A percentile compares a stretch with the other conserved stretches of the same genome.
Evolutionary conservation across 2,329 filamentous ascomycete genomes (phyloP).

Genomic region (Ilyonectria destructans): DNA sequence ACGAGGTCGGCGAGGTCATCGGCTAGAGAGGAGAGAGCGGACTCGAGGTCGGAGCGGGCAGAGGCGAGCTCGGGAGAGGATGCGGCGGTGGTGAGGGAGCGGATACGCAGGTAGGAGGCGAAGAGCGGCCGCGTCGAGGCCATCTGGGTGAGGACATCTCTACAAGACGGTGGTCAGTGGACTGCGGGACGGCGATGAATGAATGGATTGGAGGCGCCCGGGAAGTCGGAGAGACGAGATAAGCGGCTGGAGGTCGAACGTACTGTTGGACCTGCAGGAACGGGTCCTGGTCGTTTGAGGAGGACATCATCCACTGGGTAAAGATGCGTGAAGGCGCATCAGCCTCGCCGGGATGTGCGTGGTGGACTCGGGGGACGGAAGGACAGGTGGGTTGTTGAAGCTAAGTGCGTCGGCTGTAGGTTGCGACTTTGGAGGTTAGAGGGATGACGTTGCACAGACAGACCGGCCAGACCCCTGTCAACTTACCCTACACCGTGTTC

Average conservation of each 20-base stretch:
- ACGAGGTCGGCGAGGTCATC: conserved; percentile 92
- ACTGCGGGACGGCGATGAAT: conserved; percentile 5
- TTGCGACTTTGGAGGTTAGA: conserved; percentile 45
- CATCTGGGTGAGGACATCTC: conserved; percentile 91
- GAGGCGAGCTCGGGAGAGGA: conserved; percentile 88
- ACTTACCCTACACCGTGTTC: conserved; percentile 20
- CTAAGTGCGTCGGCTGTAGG: conserved; percentile 24
- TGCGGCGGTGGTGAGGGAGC: conserved; percentile 82
- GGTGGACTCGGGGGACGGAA: not conserved
- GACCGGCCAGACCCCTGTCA: conserved; percentile 8
- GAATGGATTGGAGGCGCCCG: conserved; percentile 20
- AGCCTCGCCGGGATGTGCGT: conserved; percentile 17
- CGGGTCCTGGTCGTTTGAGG: conserved; percentile 77
- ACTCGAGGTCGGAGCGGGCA: conserved; percentile 79
- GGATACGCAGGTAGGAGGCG: conserved; percentile 95
- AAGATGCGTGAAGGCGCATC: conserved; percentile 43
- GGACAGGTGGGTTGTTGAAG: conserved; percentile 9
- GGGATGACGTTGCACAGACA: conserved; percentile 53
- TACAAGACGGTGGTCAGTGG: conserved; percentile 56
- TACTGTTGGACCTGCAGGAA: conserved; percentile 83
- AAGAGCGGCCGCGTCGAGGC: conserved; percentile 88
- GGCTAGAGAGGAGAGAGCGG: conserved; percentile 77
- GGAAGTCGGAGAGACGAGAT: conserved; percentile 15
- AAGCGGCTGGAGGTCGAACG: conserved; percentile 41
- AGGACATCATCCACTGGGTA: conserved; percentile 74